A percentile compares a stretch with the other conserved stretches of the same genome.
phyloP scores from a whole-genome alignment of 108 stramenopile genomes.

The Epipyxis sp. region DNA sequence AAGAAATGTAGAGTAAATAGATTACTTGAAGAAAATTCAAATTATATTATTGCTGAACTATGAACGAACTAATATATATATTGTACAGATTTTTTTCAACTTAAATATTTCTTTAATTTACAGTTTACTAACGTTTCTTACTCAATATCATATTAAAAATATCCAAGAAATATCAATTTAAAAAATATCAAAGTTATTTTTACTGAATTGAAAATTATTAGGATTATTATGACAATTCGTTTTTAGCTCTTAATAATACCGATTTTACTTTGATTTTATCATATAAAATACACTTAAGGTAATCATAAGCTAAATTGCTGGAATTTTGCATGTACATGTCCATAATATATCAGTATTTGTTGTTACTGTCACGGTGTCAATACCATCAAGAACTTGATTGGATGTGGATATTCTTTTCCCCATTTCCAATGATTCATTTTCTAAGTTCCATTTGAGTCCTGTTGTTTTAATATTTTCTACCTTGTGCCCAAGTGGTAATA shows the following conservation, averaged over 20 bases:
- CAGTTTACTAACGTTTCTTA: neutral
- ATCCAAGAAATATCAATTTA: neutral
- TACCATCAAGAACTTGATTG: neutral
- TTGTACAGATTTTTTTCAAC: neutral
- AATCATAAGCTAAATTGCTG: too few relatives aligned
- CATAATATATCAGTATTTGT: neutral
- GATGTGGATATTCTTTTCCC: neutral
- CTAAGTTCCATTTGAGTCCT: neutral
- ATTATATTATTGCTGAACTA: neutral
- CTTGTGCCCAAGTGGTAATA: neutral
- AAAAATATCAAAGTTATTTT: neutral
- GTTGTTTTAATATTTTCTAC: neutral
- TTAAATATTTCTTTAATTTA: neutral
- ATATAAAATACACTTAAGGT: too few relatives aligned
- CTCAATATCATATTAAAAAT: neutral
- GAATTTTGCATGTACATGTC: slow-evolving; percentile 13
- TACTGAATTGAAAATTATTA: neutral
- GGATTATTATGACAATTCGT: neutral
- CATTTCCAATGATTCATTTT: neutral
- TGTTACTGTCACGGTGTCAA: neutral
- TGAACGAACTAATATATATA: neutral
- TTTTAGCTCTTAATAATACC: neutral
- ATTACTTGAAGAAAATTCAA: neutral
- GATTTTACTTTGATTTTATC: too few relatives aligned
- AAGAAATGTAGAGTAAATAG: neutral